Evolutionary conservation across 2,329 filamentous ascomycete species (phyloP).

Genomic region (Fusarium agapanthi): DNA sequence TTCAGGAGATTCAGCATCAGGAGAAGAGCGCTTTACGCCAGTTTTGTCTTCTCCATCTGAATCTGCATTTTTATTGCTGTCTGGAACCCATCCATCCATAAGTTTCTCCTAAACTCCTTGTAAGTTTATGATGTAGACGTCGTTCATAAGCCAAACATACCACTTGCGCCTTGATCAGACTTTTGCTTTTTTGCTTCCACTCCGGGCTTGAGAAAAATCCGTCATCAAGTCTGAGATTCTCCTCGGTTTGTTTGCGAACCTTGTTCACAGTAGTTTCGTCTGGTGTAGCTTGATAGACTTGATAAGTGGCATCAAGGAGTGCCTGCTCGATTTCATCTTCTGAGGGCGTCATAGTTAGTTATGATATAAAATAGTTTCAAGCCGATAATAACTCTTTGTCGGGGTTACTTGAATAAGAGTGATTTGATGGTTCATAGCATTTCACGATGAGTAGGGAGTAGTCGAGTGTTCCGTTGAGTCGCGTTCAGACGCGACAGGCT

Average conservation of each 20-base stretch:
- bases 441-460: not conserved
- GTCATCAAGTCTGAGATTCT: conserved; percentile 57
- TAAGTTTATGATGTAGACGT: not conserved
- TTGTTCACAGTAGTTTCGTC: conserved; percentile 65
- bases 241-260: conserved; percentile 62
- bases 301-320: conserved; percentile 57
- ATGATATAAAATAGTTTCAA: not conserved
- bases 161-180: conserved; percentile 62
- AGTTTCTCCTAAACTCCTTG: conserved; percentile 46
- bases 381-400: not conserved
- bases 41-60: conserved; percentile 41
- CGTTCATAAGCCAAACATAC: conserved; percentile 51
- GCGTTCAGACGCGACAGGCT: conserved; percentile 31
- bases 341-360: conserved; percentile 51
- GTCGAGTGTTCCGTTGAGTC: conserved; percentile 26
- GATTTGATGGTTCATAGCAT: not conserved
- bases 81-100: conserved; percentile 48
- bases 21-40: conserved; percentile 46
- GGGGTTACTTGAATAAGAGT: not conserved
- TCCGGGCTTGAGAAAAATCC: conserved; percentile 59
- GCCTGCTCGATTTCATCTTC: conserved; percentile 54
- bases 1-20: conserved; percentile 47
- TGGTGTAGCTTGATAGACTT: conserved; percentile 55
- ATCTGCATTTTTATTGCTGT: conserved; percentile 36
- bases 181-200: conserved; percentile 69